Percentiles rank a stretch among this genome's conserved stretches.
phyloP scores from a whole-genome alignment of 345 rosid species.

The thale cress (Arabidopsis thaliana) region DNA sequence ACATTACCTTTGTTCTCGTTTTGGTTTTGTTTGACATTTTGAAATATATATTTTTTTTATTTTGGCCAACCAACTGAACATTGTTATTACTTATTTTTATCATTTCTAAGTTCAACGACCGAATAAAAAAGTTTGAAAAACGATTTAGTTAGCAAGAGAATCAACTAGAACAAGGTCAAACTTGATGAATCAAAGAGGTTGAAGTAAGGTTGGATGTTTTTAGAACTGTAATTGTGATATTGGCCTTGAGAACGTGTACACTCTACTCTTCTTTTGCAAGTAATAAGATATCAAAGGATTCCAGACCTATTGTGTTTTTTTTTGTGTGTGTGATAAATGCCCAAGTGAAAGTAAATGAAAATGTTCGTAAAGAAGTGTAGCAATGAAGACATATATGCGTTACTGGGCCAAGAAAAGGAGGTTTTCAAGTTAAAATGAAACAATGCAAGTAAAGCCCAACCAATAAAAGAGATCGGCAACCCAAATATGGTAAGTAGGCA shows the following conservation, averaged over 20 bases:
- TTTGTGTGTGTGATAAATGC: neutral
- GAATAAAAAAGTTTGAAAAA: neutral
- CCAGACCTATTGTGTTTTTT: neutral
- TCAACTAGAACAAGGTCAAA: neutral
- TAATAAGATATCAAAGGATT: neutral
- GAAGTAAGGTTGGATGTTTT: neutral
- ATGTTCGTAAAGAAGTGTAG: neutral
- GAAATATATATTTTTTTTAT: neutral
- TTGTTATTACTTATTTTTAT: neutral
- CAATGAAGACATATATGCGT: neutral
- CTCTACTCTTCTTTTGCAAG: neutral
- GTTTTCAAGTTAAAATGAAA: neutral
- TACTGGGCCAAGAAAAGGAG: constrained; percentile 5
- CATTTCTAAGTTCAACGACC: neutral
- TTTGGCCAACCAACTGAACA: neutral
- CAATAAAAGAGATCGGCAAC: constrained; percentile 2
- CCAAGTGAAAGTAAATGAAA: neutral
- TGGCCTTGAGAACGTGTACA: neutral
- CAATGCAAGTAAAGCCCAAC: neutral
- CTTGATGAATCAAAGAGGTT: neutral
- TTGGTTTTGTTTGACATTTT: constrained; percentile 22
- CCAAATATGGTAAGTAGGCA: neutral
- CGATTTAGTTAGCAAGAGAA: neutral
- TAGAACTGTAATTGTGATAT: neutral
- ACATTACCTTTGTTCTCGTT: constrained; percentile 16